phyloP scores from a whole-genome alignment of 768 basidiomycete genomes.

The Boletus tylopilopsis region DNA sequence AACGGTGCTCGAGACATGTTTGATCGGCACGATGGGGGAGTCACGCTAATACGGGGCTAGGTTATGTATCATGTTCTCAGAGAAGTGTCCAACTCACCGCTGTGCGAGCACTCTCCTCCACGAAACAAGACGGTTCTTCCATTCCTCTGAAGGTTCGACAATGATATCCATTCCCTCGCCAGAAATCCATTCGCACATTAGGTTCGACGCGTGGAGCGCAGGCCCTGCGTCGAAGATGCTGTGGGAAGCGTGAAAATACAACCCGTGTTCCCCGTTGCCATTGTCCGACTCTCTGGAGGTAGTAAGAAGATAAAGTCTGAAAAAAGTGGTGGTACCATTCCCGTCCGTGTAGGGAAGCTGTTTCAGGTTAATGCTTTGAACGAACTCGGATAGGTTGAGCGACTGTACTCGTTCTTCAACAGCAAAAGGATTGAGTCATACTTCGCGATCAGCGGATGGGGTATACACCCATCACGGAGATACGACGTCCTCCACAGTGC shows the following conservation, averaged over 20 bases:
- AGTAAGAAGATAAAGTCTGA: slow-evolving; percentile 9
- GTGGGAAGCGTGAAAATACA: slow-evolving; percentile 25
- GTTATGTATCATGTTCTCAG: neutral
- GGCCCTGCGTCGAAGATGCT: slow-evolving; percentile 23
- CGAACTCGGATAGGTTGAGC: slow-evolving; percentile 14
- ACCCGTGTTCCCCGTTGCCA: slow-evolving; percentile 6
- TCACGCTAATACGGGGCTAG: slow-evolving; percentile 7
- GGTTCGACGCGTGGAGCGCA: slow-evolving; percentile 14
- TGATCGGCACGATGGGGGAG: slow-evolving; percentile 3
- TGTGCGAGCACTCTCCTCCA: neutral
- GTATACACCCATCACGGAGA: slow-evolving; percentile 20
- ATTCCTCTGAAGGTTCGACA: slow-evolving; percentile 21
- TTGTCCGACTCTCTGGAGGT: slow-evolving; percentile 2
- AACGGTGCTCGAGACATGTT: slow-evolving; percentile 8
- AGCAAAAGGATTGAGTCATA: slow-evolving; percentile 20
- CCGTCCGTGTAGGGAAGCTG: slow-evolving; percentile 16
- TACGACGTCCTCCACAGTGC: slow-evolving; percentile 5
- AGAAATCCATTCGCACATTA: slow-evolving; percentile 23
- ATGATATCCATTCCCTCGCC: slow-evolving; percentile 6
- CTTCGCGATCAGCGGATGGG: slow-evolving; percentile 20
- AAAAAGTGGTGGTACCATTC: neutral
- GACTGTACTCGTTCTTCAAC: slow-evolving; percentile 13
- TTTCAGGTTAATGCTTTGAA: slow-evolving; percentile 15
- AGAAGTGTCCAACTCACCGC: slow-evolving; percentile 5
- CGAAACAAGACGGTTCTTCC: slow-evolving; percentile 21